A percentile compares a stretch with the other conserved stretches of the same genome.
phyloP scores from a whole-genome alignment of 805 yeast species.

The Geotrichum ghanense region DNA sequence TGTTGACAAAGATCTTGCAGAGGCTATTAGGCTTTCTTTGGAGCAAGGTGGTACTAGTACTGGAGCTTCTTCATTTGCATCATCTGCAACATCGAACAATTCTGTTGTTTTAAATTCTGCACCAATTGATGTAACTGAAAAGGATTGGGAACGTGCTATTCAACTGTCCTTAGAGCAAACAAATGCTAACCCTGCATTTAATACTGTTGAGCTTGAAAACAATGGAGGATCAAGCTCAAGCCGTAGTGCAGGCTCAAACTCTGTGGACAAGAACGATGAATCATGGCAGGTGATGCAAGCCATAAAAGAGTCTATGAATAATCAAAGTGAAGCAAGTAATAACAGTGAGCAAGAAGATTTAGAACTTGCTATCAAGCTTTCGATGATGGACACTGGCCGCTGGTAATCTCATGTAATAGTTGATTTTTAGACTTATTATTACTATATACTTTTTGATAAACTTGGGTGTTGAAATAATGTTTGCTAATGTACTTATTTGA shows the following conservation, averaged over 20 bases:
- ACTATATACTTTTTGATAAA: too few relatives aligned
- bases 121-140: slow-evolving; percentile 4
- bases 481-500: too few relatives aligned
- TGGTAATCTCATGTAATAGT: too few relatives aligned
- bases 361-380: slow-evolving; percentile 6
- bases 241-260: neutral
- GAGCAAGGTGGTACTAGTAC: neutral
- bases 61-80: neutral
- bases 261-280: neutral
- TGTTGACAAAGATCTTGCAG: neutral
- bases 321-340: neutral
- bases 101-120: neutral
- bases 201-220: neutral
- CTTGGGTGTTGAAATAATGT: too few relatives aligned
- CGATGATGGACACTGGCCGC: slow-evolving; percentile 5
- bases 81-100: too few relatives aligned
- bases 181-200: neutral
- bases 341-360: slow-evolving; percentile 1
- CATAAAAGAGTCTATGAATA: neutral
- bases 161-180: slow-evolving; percentile 9
- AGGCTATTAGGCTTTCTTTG: neutral
- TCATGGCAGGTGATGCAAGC: slow-evolving; percentile 1
- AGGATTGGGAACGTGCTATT: slow-evolving; percentile 10
- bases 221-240: neutral
- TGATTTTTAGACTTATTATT: too few relatives aligned